Base-by-base conservation (phyloP, 768 basidiomycete species). In the Trametopsis cervina region DNA sequence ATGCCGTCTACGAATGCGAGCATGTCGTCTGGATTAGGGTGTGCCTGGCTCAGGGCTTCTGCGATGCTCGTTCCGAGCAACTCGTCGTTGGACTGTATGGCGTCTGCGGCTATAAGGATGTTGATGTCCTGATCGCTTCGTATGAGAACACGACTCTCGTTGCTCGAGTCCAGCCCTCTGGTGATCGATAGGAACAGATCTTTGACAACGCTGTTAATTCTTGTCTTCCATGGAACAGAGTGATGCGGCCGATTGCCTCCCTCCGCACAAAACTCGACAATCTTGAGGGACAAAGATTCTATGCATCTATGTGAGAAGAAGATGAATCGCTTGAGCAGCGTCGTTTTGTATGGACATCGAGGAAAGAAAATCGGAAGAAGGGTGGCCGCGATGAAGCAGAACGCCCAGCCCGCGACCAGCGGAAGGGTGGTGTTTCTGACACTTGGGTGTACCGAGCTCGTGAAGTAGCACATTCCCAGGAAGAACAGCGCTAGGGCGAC, bases 401-500 rank as follows among this genome's bases (percentile, higher is more conserved):
- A 11, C 20, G 25, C 41, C 47, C 47, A 49, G 4, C 39, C 20
- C 9, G 12, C 17, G 5, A 49, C 47, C 15, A 49, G 25, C 10
- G 24, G 24, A n/a, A 49, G 15, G 21, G 42, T 42, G 6, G 47
- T 49, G 12, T 10, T n/a, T 7, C 25, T 35, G 27, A 56, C 22
- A 11, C 15, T 47, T 3, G 42, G 12, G 11, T 57, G 41, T 23
- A 59, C 44, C 1, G 24, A 22, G 26, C 40, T 47, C 1, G 57
- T 46, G 36, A 59, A 52, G 17, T 51, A 44, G 46, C 55, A 26
- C 1, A 59, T 48, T n/a, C 57, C 57, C 20, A 51, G 12, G 17
- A 59, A 24, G 44, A 59, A 59, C 18, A 59, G 51, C 9, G 46
- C 40, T 2, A 56, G 33, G 3, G 52, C 52, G 4, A 51, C 4